These are phyloP conservation scores for Entomortierella parvispora DNA, from an alignment of 192 early-diverging fungal genomes.

Conservation along the genomic window DNA sequence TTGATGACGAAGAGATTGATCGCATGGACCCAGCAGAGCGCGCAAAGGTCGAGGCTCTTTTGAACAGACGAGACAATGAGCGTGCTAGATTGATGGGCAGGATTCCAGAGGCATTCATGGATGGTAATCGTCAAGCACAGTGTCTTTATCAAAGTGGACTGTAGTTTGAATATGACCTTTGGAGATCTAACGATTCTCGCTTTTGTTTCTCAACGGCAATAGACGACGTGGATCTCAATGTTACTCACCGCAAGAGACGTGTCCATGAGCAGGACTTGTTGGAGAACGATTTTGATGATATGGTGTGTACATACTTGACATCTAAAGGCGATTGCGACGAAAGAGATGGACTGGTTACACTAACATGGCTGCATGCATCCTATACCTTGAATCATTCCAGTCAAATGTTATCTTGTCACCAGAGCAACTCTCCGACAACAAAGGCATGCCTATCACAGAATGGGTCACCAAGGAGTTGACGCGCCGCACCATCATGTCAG, in stretches of 20 bases:
- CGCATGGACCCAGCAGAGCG: slow-evolving; percentile 77
- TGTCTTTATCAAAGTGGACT: not conserved
- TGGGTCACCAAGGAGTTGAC: slow-evolving; percentile 90
- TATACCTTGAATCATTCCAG: not conserved
- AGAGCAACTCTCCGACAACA: slow-evolving; percentile 86
- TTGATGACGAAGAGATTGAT: slow-evolving; percentile 87
- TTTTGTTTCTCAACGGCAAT: not conserved
- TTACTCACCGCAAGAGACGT: slow-evolving; percentile 43
- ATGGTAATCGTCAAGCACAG: slow-evolving; percentile 57
- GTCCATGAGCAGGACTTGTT: slow-evolving; percentile 46
- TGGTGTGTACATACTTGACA: slow-evolving; percentile 17
- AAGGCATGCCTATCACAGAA: slow-evolving; percentile 81
- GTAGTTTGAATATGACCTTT: slow-evolving; percentile 2
- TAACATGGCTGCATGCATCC: not conserved
- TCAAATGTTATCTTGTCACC: slow-evolving; percentile 42
- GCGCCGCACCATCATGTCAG: slow-evolving; percentile 81
- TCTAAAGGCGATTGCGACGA: not conserved
- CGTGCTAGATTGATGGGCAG: slow-evolving; percentile 74
- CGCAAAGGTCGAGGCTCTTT: slow-evolving; percentile 77
- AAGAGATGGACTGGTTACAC: too few species aligned
- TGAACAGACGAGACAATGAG: slow-evolving; percentile 84
- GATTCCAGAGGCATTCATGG: slow-evolving; percentile 89
- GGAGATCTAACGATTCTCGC: not conserved
- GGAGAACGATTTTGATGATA: slow-evolving; percentile 48
- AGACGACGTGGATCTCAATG: slow-evolving; percentile 33